These are phyloP conservation scores for Hyaloscypha bicolor DNA, from an alignment of 495 filamentous ascomycete species.

Conservation along the genomic window DNA sequence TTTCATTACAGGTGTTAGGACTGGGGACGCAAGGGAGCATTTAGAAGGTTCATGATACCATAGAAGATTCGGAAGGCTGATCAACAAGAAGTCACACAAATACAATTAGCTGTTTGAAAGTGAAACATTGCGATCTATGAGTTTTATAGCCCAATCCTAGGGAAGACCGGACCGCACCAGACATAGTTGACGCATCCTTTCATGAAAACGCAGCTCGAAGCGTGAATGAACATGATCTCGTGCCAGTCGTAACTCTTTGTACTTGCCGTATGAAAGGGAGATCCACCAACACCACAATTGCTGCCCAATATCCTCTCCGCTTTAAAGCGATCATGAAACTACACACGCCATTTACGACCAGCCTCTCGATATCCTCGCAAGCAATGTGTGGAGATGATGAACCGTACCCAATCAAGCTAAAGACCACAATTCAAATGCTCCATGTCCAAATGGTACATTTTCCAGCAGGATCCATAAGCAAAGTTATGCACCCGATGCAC, in stretches of 20 bases:
- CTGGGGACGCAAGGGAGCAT: neutral
- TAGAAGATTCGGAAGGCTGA: neutral
- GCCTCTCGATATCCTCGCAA: neutral
- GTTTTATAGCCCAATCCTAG: neutral
- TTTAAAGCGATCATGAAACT: neutral
- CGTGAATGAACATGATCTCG: slow-evolving; percentile 3
- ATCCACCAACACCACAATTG: neutral
- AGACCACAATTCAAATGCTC: neutral
- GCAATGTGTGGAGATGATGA: neutral
- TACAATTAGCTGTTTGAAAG: neutral
- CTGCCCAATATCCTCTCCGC: neutral
- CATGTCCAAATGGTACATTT: neutral
- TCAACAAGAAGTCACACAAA: neutral
- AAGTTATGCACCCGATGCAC: neutral
- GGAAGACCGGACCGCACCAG: neutral
- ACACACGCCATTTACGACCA: neutral
- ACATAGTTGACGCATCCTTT: neutral
- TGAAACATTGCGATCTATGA: slow-evolving; percentile 11
- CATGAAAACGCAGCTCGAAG: neutral
- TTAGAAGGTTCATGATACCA: neutral
- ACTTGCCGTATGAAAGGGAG: neutral
- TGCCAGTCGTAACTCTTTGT: slow-evolving; percentile 1
- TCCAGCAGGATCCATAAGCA: neutral
- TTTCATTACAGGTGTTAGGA: neutral
- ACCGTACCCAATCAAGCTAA: neutral